Base-by-base conservation (phyloP, 306 rosid species). In the Dryas drummondii region DNA sequence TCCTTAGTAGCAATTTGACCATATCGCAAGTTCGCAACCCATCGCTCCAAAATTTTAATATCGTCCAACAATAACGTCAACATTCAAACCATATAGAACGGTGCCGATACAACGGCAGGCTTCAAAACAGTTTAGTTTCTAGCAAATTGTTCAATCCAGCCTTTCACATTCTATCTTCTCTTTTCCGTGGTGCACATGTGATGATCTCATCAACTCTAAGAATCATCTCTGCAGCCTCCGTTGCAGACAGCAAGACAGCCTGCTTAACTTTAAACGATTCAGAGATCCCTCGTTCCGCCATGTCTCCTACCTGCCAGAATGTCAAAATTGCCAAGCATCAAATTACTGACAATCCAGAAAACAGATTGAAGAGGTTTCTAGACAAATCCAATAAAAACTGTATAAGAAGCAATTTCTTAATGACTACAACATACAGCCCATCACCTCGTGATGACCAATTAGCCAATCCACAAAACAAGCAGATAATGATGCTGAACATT, bases 151-250 rank as follows among this genome's bases (percentile, higher is more conserved):
- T 53, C 46, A 5, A 59, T 49, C 73, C 44, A 70, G 61, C 74
- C 62, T 66, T 66, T 88, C 80, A 96, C 99, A 92, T 94, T 79
- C 96, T 86, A 72, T 92, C 91, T 83, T 94, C 99, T 83, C 99
- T 90, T 87, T 84, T 86, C 83, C 99, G 80, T 4, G 98, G 99
- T 73, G 99, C 99, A 78, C 99, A 94, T 0, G 97, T 92, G 77
- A 96, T 92, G 86, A 96, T 96, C 83, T 90, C 97, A 74, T 96
- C 99, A 63, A 94, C 98, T 82, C 99, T 85, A 48, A 94, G 99
- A 80, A 94, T 90, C 99, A 94, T 96, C 84, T 92, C 99, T 72
- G 96, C 93, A 12, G 98, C 99, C 87, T 92, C 99, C 8, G 98
- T 96, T 13, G 99, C 84, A 65, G 99, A 96, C 40, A 92, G 90